phyloP scores from a whole-genome alignment of 129 eudicot species.

The Pseudognaphalium luteoalbum region DNA sequence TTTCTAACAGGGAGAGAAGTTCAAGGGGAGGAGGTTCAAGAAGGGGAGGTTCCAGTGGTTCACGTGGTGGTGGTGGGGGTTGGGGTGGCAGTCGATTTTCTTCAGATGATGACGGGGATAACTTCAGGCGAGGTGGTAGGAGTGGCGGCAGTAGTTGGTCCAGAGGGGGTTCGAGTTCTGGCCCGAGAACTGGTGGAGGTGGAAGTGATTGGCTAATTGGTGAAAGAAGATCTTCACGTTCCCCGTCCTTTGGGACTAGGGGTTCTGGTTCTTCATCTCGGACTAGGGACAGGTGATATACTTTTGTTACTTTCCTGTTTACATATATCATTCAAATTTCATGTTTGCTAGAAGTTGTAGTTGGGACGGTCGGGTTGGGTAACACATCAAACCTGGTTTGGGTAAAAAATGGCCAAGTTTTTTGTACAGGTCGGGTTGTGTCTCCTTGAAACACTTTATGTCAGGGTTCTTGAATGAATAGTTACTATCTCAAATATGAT shows the following conservation, averaged over 20 bases:
- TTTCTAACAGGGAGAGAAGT: conserved; percentile 62
- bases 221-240: conserved; percentile 60
- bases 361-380: background rate
- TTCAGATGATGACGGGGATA: conserved; percentile 49
- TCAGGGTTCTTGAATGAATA: background rate
- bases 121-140: conserved; percentile 63
- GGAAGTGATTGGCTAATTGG: conserved; percentile 82
- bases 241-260: conserved; percentile 61
- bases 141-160: conserved; percentile 72
- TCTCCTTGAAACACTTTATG: background rate
- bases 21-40: conserved; percentile 63
- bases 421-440: background rate
- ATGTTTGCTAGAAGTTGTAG: background rate
- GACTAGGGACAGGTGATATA: conserved; percentile 36
- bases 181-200: conserved; percentile 37
- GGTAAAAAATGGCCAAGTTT: background rate
- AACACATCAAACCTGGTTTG: background rate
- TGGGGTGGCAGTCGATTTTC: conserved; percentile 42
- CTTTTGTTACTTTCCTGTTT: background rate
- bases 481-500: background rate
- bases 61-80: conserved; percentile 57
- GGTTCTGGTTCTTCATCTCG: conserved; percentile 27
- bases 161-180: conserved; percentile 39
- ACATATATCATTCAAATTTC: background rate
- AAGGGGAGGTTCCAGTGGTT: conserved; percentile 55